Base-by-base conservation (phyloP, 73 alveolate genomes). In the Paramecium primaurelia region DNA sequence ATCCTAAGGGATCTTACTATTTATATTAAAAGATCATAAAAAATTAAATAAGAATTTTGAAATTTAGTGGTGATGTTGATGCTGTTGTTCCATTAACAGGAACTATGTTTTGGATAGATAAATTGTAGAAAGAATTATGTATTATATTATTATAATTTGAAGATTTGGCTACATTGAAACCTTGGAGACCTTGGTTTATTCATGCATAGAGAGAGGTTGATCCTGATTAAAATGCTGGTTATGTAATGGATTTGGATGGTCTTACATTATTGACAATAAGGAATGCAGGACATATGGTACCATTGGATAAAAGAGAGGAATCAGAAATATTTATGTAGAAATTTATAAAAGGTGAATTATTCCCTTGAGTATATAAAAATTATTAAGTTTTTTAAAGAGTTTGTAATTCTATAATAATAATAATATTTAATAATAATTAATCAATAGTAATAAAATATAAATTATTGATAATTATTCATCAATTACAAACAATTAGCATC, bases 141-240 rank as follows among this genome's bases (percentile, higher is more conserved):
- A 80, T 26, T 0, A 42, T 14, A 8, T 8, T 11, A 6, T 45
- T 4, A 45, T 7, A 45, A 34, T 26, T 18, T 6, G 8, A 32
- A 80, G 91, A 49, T 11, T 44, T 80, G 30, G 7, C 71, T 18
- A 80, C 91, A 12, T 9, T 44, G 16, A n/a, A 80, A 38, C 47
- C 40, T 40, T 80, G 91, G 91, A 80, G 91, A 80, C 77, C 91
- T 44, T 80, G 91, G 91, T 80, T 44, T 45, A 77, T 80, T 7
- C 54, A 14, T 20, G 30, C 28, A 9, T 3, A 4, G 11, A 80
- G 77, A 25, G 77, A 30, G 0, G 44, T 47, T 25, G 77, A 80
- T 47, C 45, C 26, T 12, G 34, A 42, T 4, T 47, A 80, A 80
- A 80, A 80, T 49, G 91, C 91, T 10, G 91, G 91, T 25, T 14